phyloP scores from a whole-genome alignment of 2,329 filamentous ascomycete genomes.

The Monilinia aucupariae region DNA sequence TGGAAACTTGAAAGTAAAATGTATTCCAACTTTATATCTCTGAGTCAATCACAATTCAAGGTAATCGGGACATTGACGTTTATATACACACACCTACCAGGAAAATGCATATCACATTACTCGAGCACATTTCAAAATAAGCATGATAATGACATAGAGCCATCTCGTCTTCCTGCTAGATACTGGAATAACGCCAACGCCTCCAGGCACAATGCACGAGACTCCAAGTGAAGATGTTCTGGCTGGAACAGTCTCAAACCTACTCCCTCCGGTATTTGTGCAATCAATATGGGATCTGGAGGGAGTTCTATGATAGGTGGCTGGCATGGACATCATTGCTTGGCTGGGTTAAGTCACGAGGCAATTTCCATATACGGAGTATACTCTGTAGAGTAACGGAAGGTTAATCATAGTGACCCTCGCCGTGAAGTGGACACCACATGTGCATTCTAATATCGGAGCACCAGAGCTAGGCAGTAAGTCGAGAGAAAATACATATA shows the following conservation, averaged over 20 bases:
- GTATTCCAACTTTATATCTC: too few species aligned
- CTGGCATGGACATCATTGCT: background rate
- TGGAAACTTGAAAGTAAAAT: too few species aligned
- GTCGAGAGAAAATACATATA: too few species aligned
- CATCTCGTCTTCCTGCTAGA: too few species aligned
- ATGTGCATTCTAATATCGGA: background rate
- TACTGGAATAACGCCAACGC: too few species aligned
- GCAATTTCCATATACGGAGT: background rate
- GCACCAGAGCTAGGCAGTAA: background rate
- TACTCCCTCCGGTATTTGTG: background rate
- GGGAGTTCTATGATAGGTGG: background rate
- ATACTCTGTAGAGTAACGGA: too few species aligned
- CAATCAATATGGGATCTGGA: background rate
- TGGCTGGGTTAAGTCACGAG: background rate
- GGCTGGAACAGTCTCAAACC: conserved; percentile 3
- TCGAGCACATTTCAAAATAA: too few species aligned
- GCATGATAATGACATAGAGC: too few species aligned
- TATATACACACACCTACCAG: too few species aligned
- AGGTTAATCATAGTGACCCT: background rate
- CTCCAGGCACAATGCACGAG: background rate
- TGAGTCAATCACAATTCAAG: too few species aligned
- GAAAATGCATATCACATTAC: too few species aligned
- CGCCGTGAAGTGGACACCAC: background rate
- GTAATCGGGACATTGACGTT: too few species aligned
- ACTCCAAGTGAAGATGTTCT: conserved; percentile 2